Evolutionary conservation across 495 filamentous ascomycete genomes (phyloP).

Genomic region (Xylaria grammica): DNA sequence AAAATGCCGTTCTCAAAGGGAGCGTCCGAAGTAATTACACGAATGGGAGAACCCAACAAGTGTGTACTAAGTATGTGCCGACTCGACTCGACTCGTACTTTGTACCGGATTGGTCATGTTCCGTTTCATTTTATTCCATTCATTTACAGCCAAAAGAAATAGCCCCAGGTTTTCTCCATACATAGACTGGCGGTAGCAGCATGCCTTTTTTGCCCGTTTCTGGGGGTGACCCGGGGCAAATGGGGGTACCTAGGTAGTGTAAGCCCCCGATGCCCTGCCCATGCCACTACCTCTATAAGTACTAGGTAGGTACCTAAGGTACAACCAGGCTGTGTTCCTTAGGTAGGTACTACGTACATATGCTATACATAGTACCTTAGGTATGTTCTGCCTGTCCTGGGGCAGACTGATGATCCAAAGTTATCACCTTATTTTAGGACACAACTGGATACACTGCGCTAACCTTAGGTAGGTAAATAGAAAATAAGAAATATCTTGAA

Average conservation of each 20-base stretch:
- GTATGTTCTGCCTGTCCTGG: too few relatives aligned
- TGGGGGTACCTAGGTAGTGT: background rate
- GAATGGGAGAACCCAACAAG: constrained; percentile 11
- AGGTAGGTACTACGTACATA: too few relatives aligned
- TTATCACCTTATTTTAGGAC: background rate
- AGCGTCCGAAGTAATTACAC: constrained; percentile 11
- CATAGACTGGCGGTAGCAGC: background rate
- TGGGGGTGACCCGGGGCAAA: constrained; percentile 22
- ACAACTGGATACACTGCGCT: background rate
- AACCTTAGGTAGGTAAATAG: too few relatives aligned
- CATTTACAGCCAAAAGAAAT: constrained; percentile 17
- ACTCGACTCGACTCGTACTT: background rate
- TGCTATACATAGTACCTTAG: too few relatives aligned
- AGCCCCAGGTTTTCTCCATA: constrained; percentile 26
- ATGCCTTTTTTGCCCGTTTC: constrained; percentile 15
- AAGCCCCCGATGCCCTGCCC: too few relatives aligned
- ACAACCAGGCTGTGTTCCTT: too few relatives aligned
- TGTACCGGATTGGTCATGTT: background rate
- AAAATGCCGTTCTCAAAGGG: background rate
- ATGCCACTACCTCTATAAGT: too few relatives aligned
- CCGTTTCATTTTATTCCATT: constrained; percentile 3
- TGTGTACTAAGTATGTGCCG: background rate
- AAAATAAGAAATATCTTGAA: too few relatives aligned
- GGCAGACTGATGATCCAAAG: too few relatives aligned
- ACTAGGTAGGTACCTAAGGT: background rate